Percentiles rank a stretch among this genome's conserved stretches.
Evolutionary conservation across 2,329 filamentous ascomycete species (phyloP).

Genomic region (Neodidymelliopsis sp.): DNA sequence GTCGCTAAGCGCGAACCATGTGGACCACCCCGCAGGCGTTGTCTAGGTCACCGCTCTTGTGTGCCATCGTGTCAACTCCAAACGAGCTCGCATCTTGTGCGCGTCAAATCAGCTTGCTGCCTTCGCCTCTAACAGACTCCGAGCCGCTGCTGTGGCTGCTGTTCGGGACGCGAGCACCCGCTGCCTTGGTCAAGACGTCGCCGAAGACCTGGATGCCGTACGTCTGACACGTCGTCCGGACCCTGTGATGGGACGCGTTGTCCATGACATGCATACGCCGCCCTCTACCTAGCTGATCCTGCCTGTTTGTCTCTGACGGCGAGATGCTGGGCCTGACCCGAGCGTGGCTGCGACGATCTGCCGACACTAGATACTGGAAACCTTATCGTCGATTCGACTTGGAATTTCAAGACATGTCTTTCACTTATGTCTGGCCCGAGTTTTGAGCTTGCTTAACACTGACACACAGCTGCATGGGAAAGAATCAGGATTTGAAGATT

Average conservation of each 20-base stretch:
- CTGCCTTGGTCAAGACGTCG: slow-evolving; percentile 1
- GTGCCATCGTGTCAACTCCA: slow-evolving; percentile 8
- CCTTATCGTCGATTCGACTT: too few relatives aligned
- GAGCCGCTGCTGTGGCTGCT: slow-evolving; percentile 4
- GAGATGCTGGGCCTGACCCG: slow-evolving; percentile 2
- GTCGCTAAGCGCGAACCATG: slow-evolving; percentile 7
- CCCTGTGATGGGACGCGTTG: slow-evolving; percentile 2
- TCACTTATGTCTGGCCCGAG: too few relatives aligned
- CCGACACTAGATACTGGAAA: slow-evolving; percentile 3
- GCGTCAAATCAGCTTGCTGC: slow-evolving; percentile 10
- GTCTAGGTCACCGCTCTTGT: slow-evolving; percentile 9
- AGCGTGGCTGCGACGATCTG: slow-evolving; percentile 5
- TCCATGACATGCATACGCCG: slow-evolving; percentile 11
- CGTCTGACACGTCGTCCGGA: slow-evolving; percentile 10
- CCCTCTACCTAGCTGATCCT: slow-evolving; percentile 11
- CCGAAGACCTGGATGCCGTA: slow-evolving; percentile 3
- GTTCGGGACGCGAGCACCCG: background rate
- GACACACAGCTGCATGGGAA: slow-evolving; percentile 3
- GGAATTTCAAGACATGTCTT: too few relatives aligned
- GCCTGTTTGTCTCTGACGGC: slow-evolving; percentile 9
- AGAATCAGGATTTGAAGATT: background rate
- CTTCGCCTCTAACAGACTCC: background rate
- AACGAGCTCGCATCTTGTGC: slow-evolving; percentile 2
- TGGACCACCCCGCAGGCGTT: slow-evolving; percentile 14
- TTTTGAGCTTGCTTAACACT: background rate